These are phyloP conservation scores for Sporothrix curviconia DNA, from an alignment of 2,329 filamentous ascomycete species.

Conservation along the genomic window DNA sequence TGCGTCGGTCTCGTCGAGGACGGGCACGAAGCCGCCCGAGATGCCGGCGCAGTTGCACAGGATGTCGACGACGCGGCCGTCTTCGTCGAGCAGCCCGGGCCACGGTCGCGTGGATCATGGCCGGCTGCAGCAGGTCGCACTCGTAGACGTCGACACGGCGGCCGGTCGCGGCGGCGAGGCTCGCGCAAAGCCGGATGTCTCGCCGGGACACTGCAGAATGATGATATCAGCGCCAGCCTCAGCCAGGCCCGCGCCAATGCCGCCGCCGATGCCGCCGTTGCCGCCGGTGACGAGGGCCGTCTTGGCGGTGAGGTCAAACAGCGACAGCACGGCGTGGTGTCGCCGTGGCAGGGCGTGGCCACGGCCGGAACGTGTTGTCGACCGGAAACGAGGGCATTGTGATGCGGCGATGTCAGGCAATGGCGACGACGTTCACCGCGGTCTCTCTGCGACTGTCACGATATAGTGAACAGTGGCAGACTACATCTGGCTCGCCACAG, in stretches of 20 bases:
- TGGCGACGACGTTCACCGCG: background rate
- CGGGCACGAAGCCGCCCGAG: conserved; percentile 16
- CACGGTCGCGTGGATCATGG: background rate
- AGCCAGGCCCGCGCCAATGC: background rate
- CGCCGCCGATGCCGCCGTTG: conserved; percentile 7
- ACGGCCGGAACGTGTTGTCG: background rate
- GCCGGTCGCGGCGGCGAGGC: background rate
- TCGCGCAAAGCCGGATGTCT: background rate
- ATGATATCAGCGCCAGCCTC: conserved; percentile 13
- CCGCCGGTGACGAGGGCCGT: conserved; percentile 4
- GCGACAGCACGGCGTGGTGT: conserved; percentile 4
- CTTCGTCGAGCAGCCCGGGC: background rate
- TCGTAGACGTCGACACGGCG: background rate
- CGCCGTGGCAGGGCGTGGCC: conserved; percentile 3
- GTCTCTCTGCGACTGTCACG: background rate
- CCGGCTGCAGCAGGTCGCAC: background rate
- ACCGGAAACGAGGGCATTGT: conserved; percentile 1
- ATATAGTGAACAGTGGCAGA: no score
- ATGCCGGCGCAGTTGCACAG: conserved; percentile 20
- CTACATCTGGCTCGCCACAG: no score
- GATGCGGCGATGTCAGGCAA: background rate
- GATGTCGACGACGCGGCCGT: conserved; percentile 12
- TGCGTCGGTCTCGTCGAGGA: conserved; percentile 17
- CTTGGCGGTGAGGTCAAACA: conserved; percentile 9
- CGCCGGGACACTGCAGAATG: conserved; percentile 15